Evolutionary conservation across 768 basidiomycete species (phyloP).

Genomic region (Trichaptum fuscoviolaceum): DNA sequence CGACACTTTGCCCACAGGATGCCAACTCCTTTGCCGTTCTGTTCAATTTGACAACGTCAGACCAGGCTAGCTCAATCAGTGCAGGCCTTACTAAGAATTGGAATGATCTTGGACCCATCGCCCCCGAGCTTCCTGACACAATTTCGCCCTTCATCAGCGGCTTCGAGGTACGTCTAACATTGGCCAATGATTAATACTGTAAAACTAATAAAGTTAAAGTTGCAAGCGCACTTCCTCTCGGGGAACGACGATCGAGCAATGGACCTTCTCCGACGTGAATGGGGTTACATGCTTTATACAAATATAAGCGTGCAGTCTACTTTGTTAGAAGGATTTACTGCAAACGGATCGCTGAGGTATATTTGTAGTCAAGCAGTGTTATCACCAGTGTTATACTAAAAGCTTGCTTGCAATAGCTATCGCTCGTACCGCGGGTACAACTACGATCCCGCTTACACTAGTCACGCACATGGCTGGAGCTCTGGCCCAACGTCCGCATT

Average conservation of each 20-base stretch:
- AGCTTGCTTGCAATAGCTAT: slow-evolving; percentile 30
- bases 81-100: slow-evolving; percentile 45
- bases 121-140: slow-evolving; percentile 53
- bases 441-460: slow-evolving; percentile 52
- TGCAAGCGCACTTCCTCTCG: slow-evolving; percentile 53
- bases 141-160: slow-evolving; percentile 56
- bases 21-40: slow-evolving; percentile 52
- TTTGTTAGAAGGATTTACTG: slow-evolving; percentile 53
- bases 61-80: slow-evolving; percentile 38
- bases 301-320: slow-evolving; percentile 51
- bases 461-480: slow-evolving; percentile 58
- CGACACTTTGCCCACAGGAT: slow-evolving; percentile 50
- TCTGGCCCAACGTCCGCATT: slow-evolving; percentile 53
- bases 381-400: background rate
- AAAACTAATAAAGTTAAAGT: slow-evolving; percentile 23
- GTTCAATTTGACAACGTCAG: slow-evolving; percentile 41
- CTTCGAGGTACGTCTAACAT: slow-evolving; percentile 39
- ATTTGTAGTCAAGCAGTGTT: slow-evolving; percentile 9
- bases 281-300: slow-evolving; percentile 59
- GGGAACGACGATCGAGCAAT: slow-evolving; percentile 47
- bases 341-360: slow-evolving; percentile 50
- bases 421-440: slow-evolving; percentile 51
- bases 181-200: background rate
- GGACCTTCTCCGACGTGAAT: slow-evolving; percentile 47
- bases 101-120: slow-evolving; percentile 46